Evolutionary conservation across 805 yeast species (phyloP).

Genomic region (Wickerhamomyces queroliae): DNA sequence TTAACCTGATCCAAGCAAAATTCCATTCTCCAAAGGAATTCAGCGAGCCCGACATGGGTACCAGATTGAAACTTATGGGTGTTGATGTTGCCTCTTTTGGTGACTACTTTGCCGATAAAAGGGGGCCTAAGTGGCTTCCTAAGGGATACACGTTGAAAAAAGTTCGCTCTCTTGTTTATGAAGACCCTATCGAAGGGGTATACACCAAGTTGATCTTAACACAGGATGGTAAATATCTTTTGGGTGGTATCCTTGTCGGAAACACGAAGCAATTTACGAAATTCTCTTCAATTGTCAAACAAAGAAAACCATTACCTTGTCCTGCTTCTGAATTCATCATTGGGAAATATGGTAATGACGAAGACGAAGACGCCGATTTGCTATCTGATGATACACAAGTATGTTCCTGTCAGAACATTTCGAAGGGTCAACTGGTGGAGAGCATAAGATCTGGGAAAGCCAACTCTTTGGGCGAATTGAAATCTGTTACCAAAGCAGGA

Average conservation of each 20-base stretch:
- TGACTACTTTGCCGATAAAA: conserved; percentile 29
- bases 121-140: conserved; percentile 30
- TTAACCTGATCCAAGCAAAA: conserved; percentile 30
- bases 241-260: conserved; percentile 33
- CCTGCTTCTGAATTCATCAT: conserved; percentile 27
- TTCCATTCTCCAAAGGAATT: conserved; percentile 24
- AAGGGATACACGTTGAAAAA: conserved; percentile 17
- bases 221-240: conserved; percentile 28
- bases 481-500: conserved; percentile 31
- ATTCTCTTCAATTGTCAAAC: conserved; percentile 23
- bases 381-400: conserved; percentile 30
- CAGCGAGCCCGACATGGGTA: conserved; percentile 29
- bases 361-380: conserved; percentile 24
- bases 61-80: conserved; percentile 31
- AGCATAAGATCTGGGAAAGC: conserved; percentile 24
- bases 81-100: conserved; percentile 35
- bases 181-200: conserved; percentile 28
- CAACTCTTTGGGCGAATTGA: conserved; percentile 25
- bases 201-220: conserved; percentile 29
- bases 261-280: conserved; percentile 27
- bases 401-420: conserved; percentile 31
- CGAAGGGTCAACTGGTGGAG: conserved; percentile 26
- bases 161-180: conserved; percentile 23
- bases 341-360: conserved; percentile 20
- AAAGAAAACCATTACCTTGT: conserved; percentile 24